Base-by-base conservation (phyloP, 805 yeast species). In the Hanseniaspora hatyaiensis region DNA sequence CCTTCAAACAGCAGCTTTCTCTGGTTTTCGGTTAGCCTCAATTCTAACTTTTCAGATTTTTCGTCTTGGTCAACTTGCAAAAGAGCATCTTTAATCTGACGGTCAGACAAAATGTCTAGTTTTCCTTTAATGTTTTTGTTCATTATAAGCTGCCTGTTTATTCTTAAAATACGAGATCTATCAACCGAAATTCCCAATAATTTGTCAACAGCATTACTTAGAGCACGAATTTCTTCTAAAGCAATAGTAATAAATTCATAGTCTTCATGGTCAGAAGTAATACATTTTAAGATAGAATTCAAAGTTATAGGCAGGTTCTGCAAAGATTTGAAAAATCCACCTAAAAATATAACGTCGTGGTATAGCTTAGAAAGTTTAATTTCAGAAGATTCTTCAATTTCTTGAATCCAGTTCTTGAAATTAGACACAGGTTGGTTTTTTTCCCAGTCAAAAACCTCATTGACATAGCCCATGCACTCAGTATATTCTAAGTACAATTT, bases 281-380 rank as follows among this genome's bases (percentile, higher is more conserved):
- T 72, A 45, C 65, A 63, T 53, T 77, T 74, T 30, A 72, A 57
- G 30, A 83, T 74, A 16, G 84, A 81, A 11, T 63, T 59, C 16
- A 83, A 66, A 24, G 83, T 79, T 20, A 83, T 65, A 1, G 83
- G 79, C 47, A 82, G 67, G 39, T 79, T 65, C 34, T 75, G 75
- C 16, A 76, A 59, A 5, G 78, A 71, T 4, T 75, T 75, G 44
- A 74, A 67, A 39, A 75, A 74, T 0, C 80, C 75, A 32, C 74
- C 72, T 51, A 75, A 74, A 53, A 75, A 76, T 28, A 76, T 71
- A 47, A 73, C 70, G 41, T 75, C 78, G 51, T 73, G 70, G 41
- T 73, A 72, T 55, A 76, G 61, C 15, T 69, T 61, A 0, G 69
- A 64, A 11, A 62, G 53, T 12, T 59, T 58, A 5, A 72, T 68